Evolutionary conservation across 345 rosid species (phyloP).

Genomic region (Dovyalis caffra): DNA sequence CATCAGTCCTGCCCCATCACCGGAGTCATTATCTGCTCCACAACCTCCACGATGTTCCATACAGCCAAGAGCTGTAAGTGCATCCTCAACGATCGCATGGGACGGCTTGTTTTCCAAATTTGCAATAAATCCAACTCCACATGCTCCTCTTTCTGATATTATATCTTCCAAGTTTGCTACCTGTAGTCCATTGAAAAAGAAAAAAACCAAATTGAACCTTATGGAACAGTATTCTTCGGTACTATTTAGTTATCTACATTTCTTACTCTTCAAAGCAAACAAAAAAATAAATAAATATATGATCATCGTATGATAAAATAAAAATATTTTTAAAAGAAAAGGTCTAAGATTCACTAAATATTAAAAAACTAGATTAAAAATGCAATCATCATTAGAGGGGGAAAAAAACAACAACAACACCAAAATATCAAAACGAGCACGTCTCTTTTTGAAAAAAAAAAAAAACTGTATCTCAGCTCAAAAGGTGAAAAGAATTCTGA

Average conservation of each 20-base stretch:
- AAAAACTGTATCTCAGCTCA: background rate
- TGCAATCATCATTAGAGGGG: too few species aligned
- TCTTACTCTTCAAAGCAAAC: background rate
- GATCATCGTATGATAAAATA: background rate
- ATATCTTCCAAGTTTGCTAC: conserved; percentile 88
- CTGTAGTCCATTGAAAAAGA: conserved; percentile 29
- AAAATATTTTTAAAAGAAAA: background rate
- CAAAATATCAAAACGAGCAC: background rate
- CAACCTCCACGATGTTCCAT: conserved; percentile 99
- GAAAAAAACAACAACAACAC: background rate
- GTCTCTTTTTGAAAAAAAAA: background rate
- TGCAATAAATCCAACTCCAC: conserved; percentile 99
- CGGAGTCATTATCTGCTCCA: conserved; percentile 98
- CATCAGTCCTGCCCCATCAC: conserved; percentile 98
- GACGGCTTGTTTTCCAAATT: conserved; percentile 86
- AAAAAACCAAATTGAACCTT: background rate
- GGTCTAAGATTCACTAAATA: background rate
- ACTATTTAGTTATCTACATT: background rate
- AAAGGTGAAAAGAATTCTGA: background rate
- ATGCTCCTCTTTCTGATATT: conserved; percentile 91
- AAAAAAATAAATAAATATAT: background rate
- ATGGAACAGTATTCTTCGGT: background rate
- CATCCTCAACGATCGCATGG: conserved; percentile 72
- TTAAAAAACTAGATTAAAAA: background rate
- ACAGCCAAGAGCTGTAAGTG: conserved; percentile 90